Base-by-base conservation (phyloP, 2,329 filamentous ascomycete species). In the Zymoseptoria tritici region DNA sequence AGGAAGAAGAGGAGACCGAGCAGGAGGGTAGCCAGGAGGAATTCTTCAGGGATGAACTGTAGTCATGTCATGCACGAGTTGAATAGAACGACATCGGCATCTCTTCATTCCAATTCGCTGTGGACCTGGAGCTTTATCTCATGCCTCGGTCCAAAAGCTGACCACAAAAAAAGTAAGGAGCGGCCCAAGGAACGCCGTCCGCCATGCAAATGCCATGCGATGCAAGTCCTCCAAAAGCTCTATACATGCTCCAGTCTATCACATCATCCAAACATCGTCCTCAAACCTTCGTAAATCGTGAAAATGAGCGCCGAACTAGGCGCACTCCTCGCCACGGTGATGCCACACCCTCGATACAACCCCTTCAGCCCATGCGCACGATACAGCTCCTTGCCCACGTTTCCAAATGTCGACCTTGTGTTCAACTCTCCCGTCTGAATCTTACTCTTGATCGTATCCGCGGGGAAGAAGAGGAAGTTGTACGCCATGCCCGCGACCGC, bases 231-330 rank as follows among this genome's bases (percentile, higher is more conserved):
- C 50, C 22, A 19, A 42, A 54, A 29, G 6, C 31, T 49, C 52
- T 29, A 29, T 46, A 5, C 11, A 53, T 29, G 22, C 52, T 29
- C 20, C 8, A 24, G 13, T n/a, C 22, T 53, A 13, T 53, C 29
- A 6, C 9, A 24, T 58, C 57, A 66, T 19, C 53, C 66, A 69
- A 94, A 81, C 66, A 85, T 78, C 64, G 80, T 81, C 77, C 91
- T 91, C 74, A 99, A 75, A 13, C 86, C 88, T 76, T 97, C 94
- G 72, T 92, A 97, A 62, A 97, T 86, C 62, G 94, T 92, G 71
- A 99, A 99, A 62, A 99, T 99, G 71, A 97, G 91, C 7, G 94
- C 94, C n/a, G 92, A 97, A 74, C 92, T 97, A 2, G 94, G 94
- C 31, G 91, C 92, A 42, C 91, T 89, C 62, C 94, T 84, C 31